Percentiles rank a stretch among this genome's conserved stretches.
Evolutionary conservation across 2,329 filamentous ascomycete genomes (phyloP).

Genomic region (Zarea fungicola): DNA sequence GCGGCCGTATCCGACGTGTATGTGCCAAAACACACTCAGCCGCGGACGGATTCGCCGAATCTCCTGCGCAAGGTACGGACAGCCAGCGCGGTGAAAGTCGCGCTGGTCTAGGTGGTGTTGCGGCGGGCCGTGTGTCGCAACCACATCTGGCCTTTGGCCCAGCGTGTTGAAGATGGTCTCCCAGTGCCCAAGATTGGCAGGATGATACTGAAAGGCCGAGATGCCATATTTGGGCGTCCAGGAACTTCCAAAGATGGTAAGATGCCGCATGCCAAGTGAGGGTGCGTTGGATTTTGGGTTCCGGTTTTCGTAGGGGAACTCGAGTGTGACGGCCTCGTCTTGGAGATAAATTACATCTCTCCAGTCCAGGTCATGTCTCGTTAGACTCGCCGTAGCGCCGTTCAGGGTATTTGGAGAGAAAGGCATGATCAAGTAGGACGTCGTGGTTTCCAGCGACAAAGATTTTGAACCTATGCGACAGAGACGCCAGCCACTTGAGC

Average conservation of each 20-base stretch:
- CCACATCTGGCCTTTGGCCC: constrained; percentile 15
- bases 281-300: background rate
- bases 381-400: constrained; percentile 18
- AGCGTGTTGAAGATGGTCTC: constrained; percentile 4
- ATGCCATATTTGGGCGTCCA: constrained; percentile 21
- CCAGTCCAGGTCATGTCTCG: constrained; percentile 19
- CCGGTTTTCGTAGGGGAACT: background rate
- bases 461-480: constrained; percentile 21
- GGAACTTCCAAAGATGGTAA: constrained; percentile 21
- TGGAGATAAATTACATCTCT: constrained; percentile 20
- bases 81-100: constrained; percentile 21
- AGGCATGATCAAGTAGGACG: constrained; percentile 2
- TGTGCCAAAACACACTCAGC: background rate
- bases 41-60: background rate
- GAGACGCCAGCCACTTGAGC: constrained; percentile 28
- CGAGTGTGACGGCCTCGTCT: constrained; percentile 13
- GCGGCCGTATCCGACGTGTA: background rate
- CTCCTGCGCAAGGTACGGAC: constrained; percentile 16
- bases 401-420: background rate
- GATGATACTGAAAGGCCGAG: constrained; percentile 23
- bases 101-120: constrained; percentile 21
- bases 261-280: background rate
- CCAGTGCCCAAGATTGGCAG: constrained; percentile 16
- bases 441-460: constrained; percentile 6
- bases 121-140: constrained; percentile 23